A percentile compares a stretch with the other conserved stretches of the same genome.
Evolutionary conservation across 768 basidiomycete species (phyloP).

Genomic region (Obba rivulosa): DNA sequence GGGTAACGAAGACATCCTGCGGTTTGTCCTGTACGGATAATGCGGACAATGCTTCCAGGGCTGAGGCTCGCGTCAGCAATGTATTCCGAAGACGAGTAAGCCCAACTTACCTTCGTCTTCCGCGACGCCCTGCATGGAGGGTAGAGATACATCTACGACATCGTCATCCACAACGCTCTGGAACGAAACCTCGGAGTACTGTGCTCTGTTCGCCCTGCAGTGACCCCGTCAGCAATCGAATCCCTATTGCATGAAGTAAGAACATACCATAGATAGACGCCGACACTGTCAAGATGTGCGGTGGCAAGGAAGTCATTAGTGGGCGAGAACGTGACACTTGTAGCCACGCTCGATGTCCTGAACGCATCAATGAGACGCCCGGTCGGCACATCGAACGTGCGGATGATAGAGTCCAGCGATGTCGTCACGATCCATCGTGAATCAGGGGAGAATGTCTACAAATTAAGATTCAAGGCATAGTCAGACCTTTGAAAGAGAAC

Average conservation of each 20-base stretch:
- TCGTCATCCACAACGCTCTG: constrained; percentile 69
- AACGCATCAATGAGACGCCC: constrained; percentile 91
- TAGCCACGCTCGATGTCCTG: constrained; percentile 80
- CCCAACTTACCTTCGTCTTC: constrained; percentile 71
- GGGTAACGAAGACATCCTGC: constrained; percentile 71
- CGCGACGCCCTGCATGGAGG: constrained; percentile 75
- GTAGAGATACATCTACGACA: constrained; percentile 62
- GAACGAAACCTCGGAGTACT: constrained; percentile 83
- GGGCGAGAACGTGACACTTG: constrained; percentile 89
- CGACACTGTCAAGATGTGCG: constrained; percentile 89
- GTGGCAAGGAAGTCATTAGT: constrained; percentile 95
- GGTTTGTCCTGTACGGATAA: constrained; percentile 56
- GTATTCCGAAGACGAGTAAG: not conserved
- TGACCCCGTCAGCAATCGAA: no score
- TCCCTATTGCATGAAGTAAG: not conserved
- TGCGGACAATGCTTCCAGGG: constrained; percentile 63
- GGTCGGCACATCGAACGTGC: constrained; percentile 95
- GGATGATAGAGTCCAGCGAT: constrained; percentile 85
- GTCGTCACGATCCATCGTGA: constrained; percentile 89
- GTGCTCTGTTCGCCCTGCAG: constrained; percentile 88
- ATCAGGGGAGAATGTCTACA: constrained; percentile 89
- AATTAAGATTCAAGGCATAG: not conserved
- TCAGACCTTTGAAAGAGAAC: not conserved
- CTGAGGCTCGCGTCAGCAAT: constrained; percentile 31
- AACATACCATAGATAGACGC: constrained; percentile 88